Evolutionary conservation across 2,329 filamentous ascomycete species (phyloP), one percentile per base, ranked within the genome.

Genomic region (Diplodia seriata): DNA sequence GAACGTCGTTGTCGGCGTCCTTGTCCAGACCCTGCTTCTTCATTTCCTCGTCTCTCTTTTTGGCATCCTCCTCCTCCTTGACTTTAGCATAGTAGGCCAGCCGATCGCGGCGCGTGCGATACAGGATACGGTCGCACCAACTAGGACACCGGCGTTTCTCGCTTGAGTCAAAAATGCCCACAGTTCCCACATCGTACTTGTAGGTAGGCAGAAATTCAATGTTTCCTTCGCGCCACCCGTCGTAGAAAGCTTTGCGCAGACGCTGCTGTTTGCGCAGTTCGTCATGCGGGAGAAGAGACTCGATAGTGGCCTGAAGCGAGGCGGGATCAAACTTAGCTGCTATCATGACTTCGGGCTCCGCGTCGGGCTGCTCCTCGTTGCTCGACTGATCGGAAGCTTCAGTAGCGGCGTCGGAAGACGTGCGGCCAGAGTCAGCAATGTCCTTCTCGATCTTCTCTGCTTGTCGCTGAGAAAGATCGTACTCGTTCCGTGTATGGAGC

Each of bases 101-200:
- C 70, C 86, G 89, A 74, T 95, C 89, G 56, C 84, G 86, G 50
- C 90, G 87, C 2, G 93, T 95, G 8, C 94, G 86, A 77, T 89
- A 99, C 0, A 99, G 80, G 55, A 99, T 94, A 18, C 95, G 90
- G 80, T 99, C 95, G 77, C 95, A 99, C 94, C 95, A 99, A 76
- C 93, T 97, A 2, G 95, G 95, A 2, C 92, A 91, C 65, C 96
- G 87, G 71, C 90, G 90, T 81, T 99, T 99, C 76, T 98, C 95
- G 72, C 94, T 97, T 0, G 94, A 93, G 80, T 99, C 96, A 76
- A 97, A 99, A 36, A 93, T 86, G 1, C 92, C 92, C 38, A 97
- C 88, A 36, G 91, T 97, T n/a, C 95, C 95, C 33, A 97, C 85
- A 74, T 99, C 96, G 73, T 99, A 99, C 78, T 99, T 99, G 80